Conservation (phyloP, 1,284 basidiomycete genomes). For the Pseudomicrostroma phylloplanum region DNA sequence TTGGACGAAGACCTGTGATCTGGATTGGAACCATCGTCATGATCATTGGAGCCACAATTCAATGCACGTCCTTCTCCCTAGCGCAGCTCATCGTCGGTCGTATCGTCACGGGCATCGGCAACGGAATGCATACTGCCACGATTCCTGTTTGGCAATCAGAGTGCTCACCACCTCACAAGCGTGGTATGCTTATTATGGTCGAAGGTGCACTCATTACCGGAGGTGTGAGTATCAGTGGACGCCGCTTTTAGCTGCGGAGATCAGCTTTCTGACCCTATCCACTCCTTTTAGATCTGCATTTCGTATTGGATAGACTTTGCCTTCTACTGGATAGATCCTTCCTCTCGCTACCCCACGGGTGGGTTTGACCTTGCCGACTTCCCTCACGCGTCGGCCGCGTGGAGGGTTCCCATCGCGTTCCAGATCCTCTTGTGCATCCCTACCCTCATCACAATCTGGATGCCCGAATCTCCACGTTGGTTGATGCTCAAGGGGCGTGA, state of each 20-base stretch:
- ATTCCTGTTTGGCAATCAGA: constrained; percentile 48
- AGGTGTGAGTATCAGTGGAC: constrained; percentile 2
- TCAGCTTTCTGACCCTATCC: too few relatives aligned
- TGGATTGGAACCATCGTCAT: constrained; percentile 38
- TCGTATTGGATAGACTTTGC: constrained; percentile 48
- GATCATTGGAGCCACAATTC: constrained; percentile 33
- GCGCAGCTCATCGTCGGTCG: constrained; percentile 42
- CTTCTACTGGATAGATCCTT: constrained; percentile 29
- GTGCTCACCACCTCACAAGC: constrained; percentile 43
- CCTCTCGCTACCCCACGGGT: constrained; percentile 1
- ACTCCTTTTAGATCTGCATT: constrained; percentile 8
- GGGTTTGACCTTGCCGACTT: constrained; percentile 4
- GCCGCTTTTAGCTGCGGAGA: too few relatives aligned
- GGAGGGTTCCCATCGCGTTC: constrained; percentile 44
- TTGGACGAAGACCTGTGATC: constrained; percentile 43
- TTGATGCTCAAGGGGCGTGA: constrained; percentile 39
- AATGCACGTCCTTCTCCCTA: constrained; percentile 23
- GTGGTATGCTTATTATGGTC: constrained; percentile 48
- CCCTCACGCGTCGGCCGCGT: constrained; percentile 22
- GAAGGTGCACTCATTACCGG: constrained; percentile 43
- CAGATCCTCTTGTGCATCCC: constrained; percentile 47
- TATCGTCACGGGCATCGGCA: constrained; percentile 44
- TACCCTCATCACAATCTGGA: constrained; percentile 45
- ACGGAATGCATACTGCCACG: constrained; percentile 49
- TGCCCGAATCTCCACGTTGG: constrained; percentile 49